Percentiles rank a stretch among this genome's conserved stretches.
These are phyloP conservation scores for Drechslerella stenobrocha DNA, from an alignment of 2,329 filamentous ascomycete species.

Conservation along the genomic window DNA sequence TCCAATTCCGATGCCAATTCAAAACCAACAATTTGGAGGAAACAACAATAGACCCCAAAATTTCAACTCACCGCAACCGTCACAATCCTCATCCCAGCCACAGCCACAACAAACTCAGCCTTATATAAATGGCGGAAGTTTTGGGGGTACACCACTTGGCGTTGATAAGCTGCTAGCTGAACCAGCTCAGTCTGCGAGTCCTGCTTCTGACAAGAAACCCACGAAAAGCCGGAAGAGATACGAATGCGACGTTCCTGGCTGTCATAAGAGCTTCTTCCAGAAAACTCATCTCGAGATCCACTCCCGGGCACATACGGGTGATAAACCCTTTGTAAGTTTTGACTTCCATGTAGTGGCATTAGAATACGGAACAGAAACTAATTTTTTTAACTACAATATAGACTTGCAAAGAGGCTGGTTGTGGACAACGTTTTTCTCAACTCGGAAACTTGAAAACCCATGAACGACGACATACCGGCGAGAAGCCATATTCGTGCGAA, in stretches of 20 bases:
- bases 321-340: constrained; percentile 79
- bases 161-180: constrained; percentile 52
- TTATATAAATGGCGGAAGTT: constrained; percentile 39
- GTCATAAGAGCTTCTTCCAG: constrained; percentile 81
- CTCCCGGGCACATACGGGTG: constrained; percentile 80
- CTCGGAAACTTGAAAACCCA: constrained; percentile 92
- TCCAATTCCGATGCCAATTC: constrained; percentile 14
- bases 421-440: constrained; percentile 81
- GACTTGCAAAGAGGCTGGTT: constrained; percentile 72
- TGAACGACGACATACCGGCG: constrained; percentile 81
- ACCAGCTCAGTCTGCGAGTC: constrained; percentile 39
- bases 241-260: constrained; percentile 72
- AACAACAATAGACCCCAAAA: neutral
- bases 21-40: constrained; percentile 23
- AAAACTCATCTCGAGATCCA: constrained; percentile 94
- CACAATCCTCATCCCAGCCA: constrained; percentile 16
- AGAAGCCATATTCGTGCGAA: constrained; percentile 79
- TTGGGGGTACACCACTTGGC: constrained; percentile 41
- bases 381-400: constrained; percentile 52
- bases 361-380: neutral
- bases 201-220: constrained; percentile 38
- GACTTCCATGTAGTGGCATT: neutral
- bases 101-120: constrained; percentile 41
- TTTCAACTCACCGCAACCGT: constrained; percentile 1
- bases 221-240: constrained; percentile 65